Evolutionary conservation across 345 rosid species (phyloP).

Genomic region (Gossypium bickii): DNA sequence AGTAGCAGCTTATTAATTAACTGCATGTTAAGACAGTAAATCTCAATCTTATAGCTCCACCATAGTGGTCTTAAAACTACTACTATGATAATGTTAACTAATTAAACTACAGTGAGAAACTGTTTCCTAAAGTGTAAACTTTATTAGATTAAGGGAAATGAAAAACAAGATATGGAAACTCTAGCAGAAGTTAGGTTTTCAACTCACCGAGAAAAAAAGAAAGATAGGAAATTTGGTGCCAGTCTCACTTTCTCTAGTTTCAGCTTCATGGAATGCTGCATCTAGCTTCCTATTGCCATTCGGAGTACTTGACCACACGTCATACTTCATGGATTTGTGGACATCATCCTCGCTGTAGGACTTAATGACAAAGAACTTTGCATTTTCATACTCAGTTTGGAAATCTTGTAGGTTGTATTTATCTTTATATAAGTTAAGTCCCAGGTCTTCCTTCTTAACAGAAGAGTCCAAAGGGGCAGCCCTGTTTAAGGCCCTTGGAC

Average conservation of each 20-base stretch:
- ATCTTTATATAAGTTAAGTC: constrained; percentile 32
- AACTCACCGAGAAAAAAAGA: constrained; percentile 70
- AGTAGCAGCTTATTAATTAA: background rate
- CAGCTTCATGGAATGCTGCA: constrained; percentile 54
- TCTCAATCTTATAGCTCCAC: background rate
- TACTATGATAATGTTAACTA: background rate
- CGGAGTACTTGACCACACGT: constrained; percentile 73
- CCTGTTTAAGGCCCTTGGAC: constrained; percentile 53
- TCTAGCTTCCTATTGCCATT: constrained; percentile 71
- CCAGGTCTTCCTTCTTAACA: constrained; percentile 35
- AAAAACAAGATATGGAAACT: background rate
- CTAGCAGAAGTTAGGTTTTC: background rate
- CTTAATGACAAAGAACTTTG: constrained; percentile 65
- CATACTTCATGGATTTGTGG: constrained; percentile 69
- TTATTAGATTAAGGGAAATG: background rate
- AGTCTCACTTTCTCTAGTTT: constrained; percentile 36
- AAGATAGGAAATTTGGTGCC: constrained; percentile 55
- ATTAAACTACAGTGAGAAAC: background rate
- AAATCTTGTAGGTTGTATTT: constrained; percentile 56
- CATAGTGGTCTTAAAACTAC: background rate
- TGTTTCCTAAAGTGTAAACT: too few species aligned
- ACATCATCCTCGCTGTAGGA: constrained; percentile 79
- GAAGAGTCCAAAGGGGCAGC: constrained; percentile 30
- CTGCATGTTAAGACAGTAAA: background rate
- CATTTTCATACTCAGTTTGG: constrained; percentile 43